Conservation (phyloP, 805 yeast species). For the Ogataea paraovalis region DNA sequence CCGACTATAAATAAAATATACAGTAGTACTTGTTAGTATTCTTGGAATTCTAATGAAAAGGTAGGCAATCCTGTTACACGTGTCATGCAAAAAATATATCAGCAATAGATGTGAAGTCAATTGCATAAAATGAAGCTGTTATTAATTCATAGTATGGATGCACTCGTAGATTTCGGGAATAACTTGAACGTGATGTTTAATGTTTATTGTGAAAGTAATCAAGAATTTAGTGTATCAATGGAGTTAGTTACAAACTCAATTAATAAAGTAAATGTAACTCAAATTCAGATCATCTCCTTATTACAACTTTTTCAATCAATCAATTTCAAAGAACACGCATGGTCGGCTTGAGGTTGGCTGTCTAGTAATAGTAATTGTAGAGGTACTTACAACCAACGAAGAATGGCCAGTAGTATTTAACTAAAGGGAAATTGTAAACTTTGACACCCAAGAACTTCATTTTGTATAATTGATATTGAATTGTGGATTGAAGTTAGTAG, state of each 20-base stretch:
- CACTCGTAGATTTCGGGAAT: slow-evolving; percentile 1
- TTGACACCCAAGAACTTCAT: slow-evolving; percentile 34
- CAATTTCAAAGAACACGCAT: neutral
- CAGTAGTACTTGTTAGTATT: neutral
- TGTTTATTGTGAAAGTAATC: neutral
- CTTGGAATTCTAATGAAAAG: too few relatives aligned
- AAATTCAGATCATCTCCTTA: neutral
- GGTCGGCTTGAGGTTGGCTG: too few relatives aligned
- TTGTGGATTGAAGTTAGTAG: neutral
- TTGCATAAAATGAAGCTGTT: too few relatives aligned
- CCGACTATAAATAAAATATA: slow-evolving; percentile 31
- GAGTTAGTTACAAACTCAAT: neutral
- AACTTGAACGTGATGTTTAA: neutral
- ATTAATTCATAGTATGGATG: neutral
- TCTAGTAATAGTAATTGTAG: too few relatives aligned
- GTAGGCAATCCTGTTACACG: too few relatives aligned
- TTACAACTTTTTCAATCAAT: neutral
- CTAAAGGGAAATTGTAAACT: slow-evolving; percentile 34
- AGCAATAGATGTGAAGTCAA: too few relatives aligned
- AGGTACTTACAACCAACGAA: slow-evolving; percentile 69
- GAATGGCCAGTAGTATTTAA: slow-evolving; percentile 85
- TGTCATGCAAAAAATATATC: too few relatives aligned
- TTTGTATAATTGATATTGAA: slow-evolving; percentile 6
- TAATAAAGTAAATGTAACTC: neutral
- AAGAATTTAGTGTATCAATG: neutral